Evolutionary conservation across 225 moss, liverwort and hornwort species (phyloP), one percentile per base, ranked within the genome.

Genomic region (Sphagnum contortum): DNA sequence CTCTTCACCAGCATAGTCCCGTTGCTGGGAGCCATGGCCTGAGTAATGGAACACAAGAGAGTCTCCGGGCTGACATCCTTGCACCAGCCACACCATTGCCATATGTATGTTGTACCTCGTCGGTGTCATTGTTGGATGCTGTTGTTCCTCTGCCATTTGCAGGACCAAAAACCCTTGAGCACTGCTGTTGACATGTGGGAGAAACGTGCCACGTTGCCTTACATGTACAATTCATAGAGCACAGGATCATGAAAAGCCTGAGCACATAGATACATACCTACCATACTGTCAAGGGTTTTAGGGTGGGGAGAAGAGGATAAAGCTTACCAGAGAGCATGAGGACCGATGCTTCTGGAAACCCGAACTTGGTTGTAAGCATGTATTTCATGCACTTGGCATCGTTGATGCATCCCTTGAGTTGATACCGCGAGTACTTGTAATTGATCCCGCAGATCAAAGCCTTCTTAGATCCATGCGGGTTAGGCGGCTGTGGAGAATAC

Each of bases 321-420:
- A 29, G 29, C 29, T 29, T 72, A 94, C 94, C 94, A 69, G 90
- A 92, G 48, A 98, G 85, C 71, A 86, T 84, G 49, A 93, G 80
- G 64, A 98, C 87, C 29, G 90, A 91, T 1, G 81, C 67, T 60
- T 89, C 89, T 9, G 98, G 91, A 71, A 83, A 98, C 12, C 77
- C 60, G 56, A 85, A 98, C 71, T 75, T 87, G 48, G 86, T 74
- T 10, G 73, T 77, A 50, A 98, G 73, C 79, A 98, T 69, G 73
- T 86, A 89, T 59, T 64, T 80, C 98, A 98, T 98, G 79, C 93
- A 98, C 67, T 91, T 98, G 11, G 93, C 89, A 62, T 98, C 98
- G 59, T 98, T 98, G 62, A 98, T 81, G 72, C 98, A 98, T 10
- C 98, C 98, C 75, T 91, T 98, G 29, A 98, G 83, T 87, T 93